phyloP scores from a whole-genome alignment of 495 filamentous ascomycete genomes.

The Neurospora tetrasperma region DNA sequence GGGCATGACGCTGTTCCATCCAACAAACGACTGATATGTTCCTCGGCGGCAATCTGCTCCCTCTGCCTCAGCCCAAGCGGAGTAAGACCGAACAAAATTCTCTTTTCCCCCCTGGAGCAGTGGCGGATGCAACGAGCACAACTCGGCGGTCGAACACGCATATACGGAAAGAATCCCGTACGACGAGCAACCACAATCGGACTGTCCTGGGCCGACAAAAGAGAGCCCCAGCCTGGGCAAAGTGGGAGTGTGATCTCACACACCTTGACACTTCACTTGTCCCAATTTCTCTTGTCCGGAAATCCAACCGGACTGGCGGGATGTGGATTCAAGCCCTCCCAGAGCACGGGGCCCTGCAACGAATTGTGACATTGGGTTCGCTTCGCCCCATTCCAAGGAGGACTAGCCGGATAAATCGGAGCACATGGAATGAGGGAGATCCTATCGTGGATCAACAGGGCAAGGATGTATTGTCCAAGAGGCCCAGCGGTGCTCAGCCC shows the following conservation, averaged over 20 bases:
- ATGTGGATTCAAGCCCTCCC: neutral
- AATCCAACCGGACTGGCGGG: neutral
- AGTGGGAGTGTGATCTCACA: neutral
- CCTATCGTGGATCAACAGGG: neutral
- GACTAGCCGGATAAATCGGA: neutral
- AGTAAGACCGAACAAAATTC: neutral
- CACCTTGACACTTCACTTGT: neutral
- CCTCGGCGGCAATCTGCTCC: neutral
- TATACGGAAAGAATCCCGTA: neutral
- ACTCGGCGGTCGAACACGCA: neutral
- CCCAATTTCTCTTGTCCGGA: neutral
- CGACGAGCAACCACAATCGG: neutral
- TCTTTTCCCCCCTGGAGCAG: neutral
- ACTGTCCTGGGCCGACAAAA: neutral
- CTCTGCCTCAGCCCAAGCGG: neutral
- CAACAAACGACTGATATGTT: neutral
- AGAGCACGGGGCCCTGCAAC: neutral
- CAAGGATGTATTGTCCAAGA: neutral
- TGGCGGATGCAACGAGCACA: neutral
- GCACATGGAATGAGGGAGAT: neutral
- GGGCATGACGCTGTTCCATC: neutral
- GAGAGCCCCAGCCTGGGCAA: neutral
- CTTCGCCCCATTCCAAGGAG: slow-evolving; percentile 1
- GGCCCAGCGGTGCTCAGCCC: neutral
- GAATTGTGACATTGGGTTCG: neutral